phyloP scores from a whole-genome alignment of 257 asterid species.

The Nicotiana attenuata region DNA sequence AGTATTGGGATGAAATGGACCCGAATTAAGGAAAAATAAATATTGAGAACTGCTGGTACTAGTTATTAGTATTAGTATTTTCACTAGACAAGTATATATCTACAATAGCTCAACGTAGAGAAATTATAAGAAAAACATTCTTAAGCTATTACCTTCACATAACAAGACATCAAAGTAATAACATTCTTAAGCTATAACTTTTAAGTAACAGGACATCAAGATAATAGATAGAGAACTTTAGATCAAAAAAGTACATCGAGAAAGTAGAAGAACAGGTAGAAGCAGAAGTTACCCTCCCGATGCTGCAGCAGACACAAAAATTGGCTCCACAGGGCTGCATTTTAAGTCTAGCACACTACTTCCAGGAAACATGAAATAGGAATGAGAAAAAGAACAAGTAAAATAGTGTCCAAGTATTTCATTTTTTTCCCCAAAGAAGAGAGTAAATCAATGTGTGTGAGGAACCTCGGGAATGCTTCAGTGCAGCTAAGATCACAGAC shows the following conservation, averaged over 20 bases:
- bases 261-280: slow-evolving; percentile 8
- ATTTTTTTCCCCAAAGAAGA: slow-evolving; percentile 16
- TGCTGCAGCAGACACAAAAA: slow-evolving; percentile 96
- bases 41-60: background rate
- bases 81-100: background rate
- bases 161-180: background rate
- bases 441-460: slow-evolving; percentile 8
- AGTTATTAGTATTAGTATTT: background rate
- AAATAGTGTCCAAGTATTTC: slow-evolving; percentile 11
- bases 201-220: background rate
- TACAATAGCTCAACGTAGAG: background rate
- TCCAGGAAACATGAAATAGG: slow-evolving; percentile 16
- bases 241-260: background rate
- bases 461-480: slow-evolving; percentile 80
- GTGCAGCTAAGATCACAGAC: slow-evolving; percentile 81
- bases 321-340: slow-evolving; percentile 98
- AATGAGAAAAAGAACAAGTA: background rate
- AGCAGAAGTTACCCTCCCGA: slow-evolving; percentile 56
- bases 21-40: background rate
- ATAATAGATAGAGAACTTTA: background rate
- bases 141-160: background rate
- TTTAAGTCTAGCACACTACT: slow-evolving; percentile 92
- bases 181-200: background rate
- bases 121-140: background rate
- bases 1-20: background rate